Base-by-base conservation (phyloP, 768 basidiomycete genomes). In the Sarcodon aspratus region DNA sequence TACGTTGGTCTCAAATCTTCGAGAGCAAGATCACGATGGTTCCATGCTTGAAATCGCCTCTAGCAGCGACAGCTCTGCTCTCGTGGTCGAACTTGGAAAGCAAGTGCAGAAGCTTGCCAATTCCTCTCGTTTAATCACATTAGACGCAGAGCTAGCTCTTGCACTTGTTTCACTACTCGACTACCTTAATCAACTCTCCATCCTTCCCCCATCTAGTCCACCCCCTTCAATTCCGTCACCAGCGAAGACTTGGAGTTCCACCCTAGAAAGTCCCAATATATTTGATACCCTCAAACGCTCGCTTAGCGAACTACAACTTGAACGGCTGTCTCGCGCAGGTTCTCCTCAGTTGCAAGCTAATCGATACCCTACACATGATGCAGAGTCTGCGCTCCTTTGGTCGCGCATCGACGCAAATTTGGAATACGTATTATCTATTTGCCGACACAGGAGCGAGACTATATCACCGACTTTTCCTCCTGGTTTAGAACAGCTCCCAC, bases 341-440 rank as follows among this genome's bases (percentile, higher is more conserved):
- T 12, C 45, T 15, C 44, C 46, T 17, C 36, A 42, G 12, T 56
- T 69, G 9, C 55, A 64, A 5, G 63, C 65, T 7, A 67, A 62
- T 32, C 59, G 67, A 18, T 52, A 74, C 17, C 78, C 79, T 3
- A 68, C 69, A 10, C 66, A 72, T 34, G 70, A 60, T 9, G 76
- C 84, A 1, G 80, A 85, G 57, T 65, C 72, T 1, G 73, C 82
- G 0, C 68, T 89, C 10, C 66, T 93, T 0, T 93, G 89, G 88
- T 67, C 76, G 3, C 70, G 74, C 33, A 80, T 92, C 32, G 86
- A 89, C 54, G 71, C 78, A 46, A 76, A 89, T 45, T 72, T 91
- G 2, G 89, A 89, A 54, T 67, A 65, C 12, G 76, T 92, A 12
- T 70, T 81, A 0, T 63, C 73, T 3, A 70, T 90, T 59, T 87